Conservation (phyloP, 306 rosid species). For the Rosa lucieae region DNA sequence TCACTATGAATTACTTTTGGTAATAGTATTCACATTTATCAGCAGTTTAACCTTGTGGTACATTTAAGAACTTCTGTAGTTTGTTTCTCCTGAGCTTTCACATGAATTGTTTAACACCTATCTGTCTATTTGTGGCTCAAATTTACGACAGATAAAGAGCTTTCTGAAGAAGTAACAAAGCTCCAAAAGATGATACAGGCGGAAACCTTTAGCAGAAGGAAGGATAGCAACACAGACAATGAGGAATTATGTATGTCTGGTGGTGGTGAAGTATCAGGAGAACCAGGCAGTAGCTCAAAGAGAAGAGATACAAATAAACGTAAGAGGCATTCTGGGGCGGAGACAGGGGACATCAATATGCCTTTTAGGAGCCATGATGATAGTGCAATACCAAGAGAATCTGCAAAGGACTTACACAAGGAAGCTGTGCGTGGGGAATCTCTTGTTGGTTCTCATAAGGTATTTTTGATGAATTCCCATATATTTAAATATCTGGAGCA, state of each 20-base stretch:
- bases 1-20: neutral
- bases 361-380: conserved; percentile 35
- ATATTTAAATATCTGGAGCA: neutral
- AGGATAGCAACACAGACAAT: conserved; percentile 20
- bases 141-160: conserved; percentile 56
- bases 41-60: neutral
- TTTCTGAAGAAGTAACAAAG: conserved; percentile 64
- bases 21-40: neutral
- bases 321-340: conserved; percentile 37
- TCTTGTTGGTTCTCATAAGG: conserved; percentile 24
- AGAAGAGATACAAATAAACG: conserved; percentile 48
- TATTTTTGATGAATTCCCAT: conserved; percentile 20
- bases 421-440: conserved; percentile 37
- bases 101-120: conserved; percentile 14
- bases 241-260: conserved; percentile 16
- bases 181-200: conserved; percentile 45
- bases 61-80: neutral
- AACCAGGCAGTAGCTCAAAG: conserved; percentile 35
- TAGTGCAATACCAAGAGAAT: conserved; percentile 32
- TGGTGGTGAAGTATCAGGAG: conserved; percentile 29
- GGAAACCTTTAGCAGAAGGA: conserved; percentile 34
- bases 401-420: conserved; percentile 35
- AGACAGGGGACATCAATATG: conserved; percentile 26
- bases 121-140: conserved; percentile 26
- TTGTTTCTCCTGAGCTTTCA: neutral